phyloP scores from a whole-genome alignment of 495 filamentous ascomycete genomes.

The Oidiodendron maius region DNA sequence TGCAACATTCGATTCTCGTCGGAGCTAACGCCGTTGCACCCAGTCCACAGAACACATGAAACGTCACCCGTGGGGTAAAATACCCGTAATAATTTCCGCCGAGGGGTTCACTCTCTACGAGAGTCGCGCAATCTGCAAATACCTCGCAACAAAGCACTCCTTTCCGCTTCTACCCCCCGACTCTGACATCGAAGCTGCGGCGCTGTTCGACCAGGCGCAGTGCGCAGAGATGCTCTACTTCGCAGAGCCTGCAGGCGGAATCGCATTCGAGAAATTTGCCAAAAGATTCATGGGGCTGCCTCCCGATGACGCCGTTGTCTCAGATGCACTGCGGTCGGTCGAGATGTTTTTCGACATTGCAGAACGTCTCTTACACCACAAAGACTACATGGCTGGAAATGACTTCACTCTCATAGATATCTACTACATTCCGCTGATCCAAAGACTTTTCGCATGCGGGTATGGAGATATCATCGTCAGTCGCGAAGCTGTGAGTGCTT shows the following conservation, averaged over 20 bases:
- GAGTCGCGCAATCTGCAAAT: constrained; percentile 40
- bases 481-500: constrained; percentile 35
- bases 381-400: constrained; percentile 36
- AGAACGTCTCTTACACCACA: constrained; percentile 31
- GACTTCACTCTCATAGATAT: constrained; percentile 38
- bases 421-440: constrained; percentile 38
- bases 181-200: constrained; percentile 33
- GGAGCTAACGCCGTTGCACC: constrained; percentile 20
- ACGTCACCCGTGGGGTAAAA: constrained; percentile 37
- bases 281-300: constrained; percentile 36
- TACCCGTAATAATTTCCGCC: constrained; percentile 25
- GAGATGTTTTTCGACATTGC: constrained; percentile 36
- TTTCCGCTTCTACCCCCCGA: constrained; percentile 30
- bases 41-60: constrained; percentile 32
- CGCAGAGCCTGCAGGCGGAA: constrained; percentile 33
- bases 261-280: constrained; percentile 36
- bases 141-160: constrained; percentile 36
- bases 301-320: constrained; percentile 31
- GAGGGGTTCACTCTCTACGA: constrained; percentile 37
- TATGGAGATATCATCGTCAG: constrained; percentile 34
- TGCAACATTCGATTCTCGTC: constrained; percentile 18
- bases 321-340: constrained; percentile 30
- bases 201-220: constrained; percentile 38
- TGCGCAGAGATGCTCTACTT: constrained; percentile 34
- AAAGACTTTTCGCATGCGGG: constrained; percentile 35